These are phyloP conservation scores for Elymus sibiricus DNA, from an alignment of 176 grass and related monocot species.

Conservation along the genomic window DNA sequence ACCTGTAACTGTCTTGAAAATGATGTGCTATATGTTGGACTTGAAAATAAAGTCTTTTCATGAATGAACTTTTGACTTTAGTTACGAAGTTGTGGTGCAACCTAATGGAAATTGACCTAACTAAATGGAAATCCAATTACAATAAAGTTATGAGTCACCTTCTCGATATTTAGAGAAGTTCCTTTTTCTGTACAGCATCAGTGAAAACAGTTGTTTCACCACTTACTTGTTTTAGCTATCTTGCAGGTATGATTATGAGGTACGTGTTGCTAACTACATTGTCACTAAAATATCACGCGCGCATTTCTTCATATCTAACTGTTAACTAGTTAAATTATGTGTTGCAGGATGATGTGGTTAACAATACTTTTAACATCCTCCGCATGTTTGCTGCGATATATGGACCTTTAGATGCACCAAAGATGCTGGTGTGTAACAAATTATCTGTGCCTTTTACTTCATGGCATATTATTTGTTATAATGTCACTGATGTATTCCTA, in stretches of 20 bases:
- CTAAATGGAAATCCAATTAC: not conserved
- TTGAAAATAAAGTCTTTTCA: not conserved
- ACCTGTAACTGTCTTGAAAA: not conserved
- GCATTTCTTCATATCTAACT: conserved; percentile 5
- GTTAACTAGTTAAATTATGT: conserved; percentile 29
- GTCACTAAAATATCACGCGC: not conserved
- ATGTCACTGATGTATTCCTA: not conserved
- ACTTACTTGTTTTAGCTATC: conserved; percentile 29
- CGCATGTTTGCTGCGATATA: conserved; percentile 87
- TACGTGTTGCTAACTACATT: conserved; percentile 43
- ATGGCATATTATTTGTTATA: not conserved
- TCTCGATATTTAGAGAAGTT: not conserved
- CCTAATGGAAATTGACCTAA: not conserved
- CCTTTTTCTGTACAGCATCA: not conserved
- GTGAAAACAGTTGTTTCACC: not conserved
- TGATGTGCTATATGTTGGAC: not conserved
- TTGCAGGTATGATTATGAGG: conserved; percentile 99
- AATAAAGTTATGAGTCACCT: not conserved
- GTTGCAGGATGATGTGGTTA: conserved; percentile 72
- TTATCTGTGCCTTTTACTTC: conserved; percentile 6
- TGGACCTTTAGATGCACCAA: conserved; percentile 76
- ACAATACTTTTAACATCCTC: conserved; percentile 79
- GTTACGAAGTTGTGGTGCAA: not conserved
- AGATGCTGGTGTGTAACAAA: conserved; percentile 67
- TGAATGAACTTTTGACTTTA: not conserved